Base-by-base conservation (phyloP, 768 basidiomycete species). In the Trametes cinnabarina region DNA sequence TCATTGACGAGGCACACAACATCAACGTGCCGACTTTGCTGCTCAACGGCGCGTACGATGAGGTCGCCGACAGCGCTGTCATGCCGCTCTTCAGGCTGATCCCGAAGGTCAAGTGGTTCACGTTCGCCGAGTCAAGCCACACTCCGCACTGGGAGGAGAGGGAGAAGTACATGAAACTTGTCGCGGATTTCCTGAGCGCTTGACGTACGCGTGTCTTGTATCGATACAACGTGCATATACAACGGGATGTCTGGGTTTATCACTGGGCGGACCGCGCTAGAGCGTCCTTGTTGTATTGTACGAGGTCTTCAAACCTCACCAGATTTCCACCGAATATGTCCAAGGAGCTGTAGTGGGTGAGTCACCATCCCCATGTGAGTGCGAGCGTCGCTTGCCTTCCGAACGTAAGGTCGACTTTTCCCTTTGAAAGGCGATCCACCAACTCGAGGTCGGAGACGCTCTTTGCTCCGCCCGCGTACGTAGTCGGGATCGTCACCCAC, bases 391-490 rank as follows among this genome's bases (percentile, higher is more conserved):
- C 69, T 26, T 58, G 88, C 87, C 89, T 92, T 63, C 92, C 92
- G 65, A 82, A 95, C 8, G 92, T 95, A 63, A 95, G 72, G 69
- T 93, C 91, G 15, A 98, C 92, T 47, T 81, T 86, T 17, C 97
- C 97, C 17, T 71, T 71, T 4, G 94, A 96, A 4, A 98, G 79
- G 5, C 72, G 71, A 64, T 96, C 79, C 5, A 99, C 95, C 3
- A 19, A 5, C 17, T n/a, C 34, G 3, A 30, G 41, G 12, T 61
- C 43, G 20, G 43, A 43, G 35, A 51, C 8, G n/a, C 95, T 85
- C 77, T 86, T 91, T 2, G 97, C 97, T 11, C 97, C 97, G 2
- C 97, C 97, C 0, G 97, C 97, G 69, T 99, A 99, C 10, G 97
- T 98, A 0, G 92, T 92, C 1, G 94, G 93, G 61, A 98, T 89